Evolutionary conservation across 768 basidiomycete species (phyloP), one percentile per base, ranked within the genome.

Genomic region (Saitozyma podzolica): DNA sequence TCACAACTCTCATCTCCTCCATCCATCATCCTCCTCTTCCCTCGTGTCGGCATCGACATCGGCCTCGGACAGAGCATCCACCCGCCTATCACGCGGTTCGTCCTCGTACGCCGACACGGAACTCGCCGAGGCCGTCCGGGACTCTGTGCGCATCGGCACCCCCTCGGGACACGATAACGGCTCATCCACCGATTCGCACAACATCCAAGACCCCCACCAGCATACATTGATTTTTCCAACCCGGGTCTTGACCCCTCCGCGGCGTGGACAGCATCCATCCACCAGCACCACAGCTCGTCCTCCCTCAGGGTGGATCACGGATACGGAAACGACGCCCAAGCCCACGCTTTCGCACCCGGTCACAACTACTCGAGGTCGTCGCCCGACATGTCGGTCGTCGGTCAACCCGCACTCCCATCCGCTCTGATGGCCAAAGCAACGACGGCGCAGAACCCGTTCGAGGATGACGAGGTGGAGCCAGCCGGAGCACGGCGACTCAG

Each of bases 381-480:
- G 29, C 64, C 64, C 6, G 64, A 67, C 19, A 61, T 64, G 55
- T 48, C 54, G 16, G 40, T 16, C n/a, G 29, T 66, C 10, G 47
- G 29, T 37, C 62, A 64, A 50, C 58, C 66, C 6, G 19, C 14
- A 29, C 50, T 62, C 11, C 59, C 59, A 9, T 53, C 55, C 6
- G 19, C 17, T 20, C 41, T 16, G 45, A 54, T 58, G 56, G 13
- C 13, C 45, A 47, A 47, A 11, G 29, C 29, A 5, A 29, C 29
- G 2, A 49, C 59, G 8, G 39, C 8, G 48, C 56, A 50, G 42
- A 69, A 69, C 51, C 68, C 68, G 43, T 69, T 69, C 48, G 68
- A 69, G 56, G 59, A 64, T 57, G 64, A 66, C 48, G 68, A 68
- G 61, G 47, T 65, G 16, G 60, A 65, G 42, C 63, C 63, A 5